phyloP scores from a whole-genome alignment of 495 filamentous ascomycete genomes.

The Tuber umbilicatum region DNA sequence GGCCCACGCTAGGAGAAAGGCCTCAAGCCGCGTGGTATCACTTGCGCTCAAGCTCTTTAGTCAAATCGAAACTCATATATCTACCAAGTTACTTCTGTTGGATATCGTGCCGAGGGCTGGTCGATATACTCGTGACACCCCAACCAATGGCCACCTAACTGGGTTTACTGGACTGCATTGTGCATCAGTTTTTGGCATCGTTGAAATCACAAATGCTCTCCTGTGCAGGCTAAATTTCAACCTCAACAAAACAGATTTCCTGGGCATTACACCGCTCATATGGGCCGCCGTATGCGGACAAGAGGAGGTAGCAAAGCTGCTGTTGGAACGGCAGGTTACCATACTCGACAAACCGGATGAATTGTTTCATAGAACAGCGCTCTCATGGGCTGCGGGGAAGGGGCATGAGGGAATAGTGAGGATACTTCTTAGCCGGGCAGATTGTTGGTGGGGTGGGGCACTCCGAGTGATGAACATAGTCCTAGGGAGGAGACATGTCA shows the following conservation, averaged over 20 bases:
- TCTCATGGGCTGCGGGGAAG: not conserved
- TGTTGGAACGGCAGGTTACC: not conserved
- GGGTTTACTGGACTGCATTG: not conserved
- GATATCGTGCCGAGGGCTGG: not conserved
- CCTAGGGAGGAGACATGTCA: not conserved
- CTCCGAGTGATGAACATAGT: not conserved
- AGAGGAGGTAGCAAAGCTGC: not conserved
- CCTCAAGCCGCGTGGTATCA: not conserved
- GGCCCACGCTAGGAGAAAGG: not conserved
- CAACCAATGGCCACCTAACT: not conserved
- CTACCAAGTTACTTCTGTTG: not conserved
- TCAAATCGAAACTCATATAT: not conserved
- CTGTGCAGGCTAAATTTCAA: not conserved
- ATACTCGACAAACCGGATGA: not conserved
- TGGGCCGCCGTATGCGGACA: not conserved
- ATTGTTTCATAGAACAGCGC: not conserved
- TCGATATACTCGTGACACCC: not conserved
- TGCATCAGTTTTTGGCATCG: not conserved
- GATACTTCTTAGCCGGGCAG: not conserved
- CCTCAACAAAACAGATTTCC: not conserved
- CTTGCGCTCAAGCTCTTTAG: not conserved
- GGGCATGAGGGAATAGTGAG: not conserved
- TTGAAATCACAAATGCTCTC: not conserved
- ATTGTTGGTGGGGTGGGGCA: not conserved
- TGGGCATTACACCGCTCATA: not conserved